phyloP scores from a whole-genome alignment of 371 early-diverging fungal genomes.

The Mortierella sp. region DNA sequence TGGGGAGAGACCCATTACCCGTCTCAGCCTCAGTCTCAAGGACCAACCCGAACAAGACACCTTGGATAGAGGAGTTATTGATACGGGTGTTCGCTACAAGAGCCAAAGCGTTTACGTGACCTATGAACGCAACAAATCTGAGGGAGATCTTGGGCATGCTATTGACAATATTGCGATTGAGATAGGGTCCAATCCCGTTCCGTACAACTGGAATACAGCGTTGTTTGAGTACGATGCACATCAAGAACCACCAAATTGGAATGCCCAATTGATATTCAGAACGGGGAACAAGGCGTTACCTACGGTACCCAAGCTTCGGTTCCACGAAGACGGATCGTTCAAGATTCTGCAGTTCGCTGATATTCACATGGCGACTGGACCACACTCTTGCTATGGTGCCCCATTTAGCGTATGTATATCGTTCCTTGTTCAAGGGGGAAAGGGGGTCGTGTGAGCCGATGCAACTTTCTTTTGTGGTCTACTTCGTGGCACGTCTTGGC shows the following conservation, averaged over 20 bases:
- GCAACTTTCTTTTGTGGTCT: no score
- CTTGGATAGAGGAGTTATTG: constrained; percentile 52
- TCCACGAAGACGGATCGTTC: constrained; percentile 58
- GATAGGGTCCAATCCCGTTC: constrained; percentile 53
- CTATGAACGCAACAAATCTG: constrained; percentile 19
- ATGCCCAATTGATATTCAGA: constrained; percentile 35
- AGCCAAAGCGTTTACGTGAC: constrained; percentile 28
- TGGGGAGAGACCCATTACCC: constrained; percentile 33
- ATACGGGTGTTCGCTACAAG: constrained; percentile 42
- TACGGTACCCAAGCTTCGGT: constrained; percentile 43
- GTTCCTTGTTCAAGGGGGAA: no score
- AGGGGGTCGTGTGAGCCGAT: no score
- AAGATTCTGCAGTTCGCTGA: constrained; percentile 68
- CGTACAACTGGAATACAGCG: constrained; percentile 31
- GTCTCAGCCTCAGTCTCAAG: constrained; percentile 27
- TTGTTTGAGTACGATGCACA: constrained; percentile 10
- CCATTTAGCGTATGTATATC: constrained; percentile 17
- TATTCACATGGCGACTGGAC: constrained; percentile 64
- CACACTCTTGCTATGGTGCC: constrained; percentile 57
- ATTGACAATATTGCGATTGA: constrained; percentile 62
- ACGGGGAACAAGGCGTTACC: constrained; percentile 7
- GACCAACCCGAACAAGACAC: constrained; percentile 27
- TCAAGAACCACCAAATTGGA: constrained; percentile 34
- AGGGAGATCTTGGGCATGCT: constrained; percentile 13
- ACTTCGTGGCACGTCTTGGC: no score